Evolutionary conservation across 73 alveolate genomes (phyloP), one percentile per base, ranked within the genome.

Genomic region (Paramecium bursaria): DNA sequence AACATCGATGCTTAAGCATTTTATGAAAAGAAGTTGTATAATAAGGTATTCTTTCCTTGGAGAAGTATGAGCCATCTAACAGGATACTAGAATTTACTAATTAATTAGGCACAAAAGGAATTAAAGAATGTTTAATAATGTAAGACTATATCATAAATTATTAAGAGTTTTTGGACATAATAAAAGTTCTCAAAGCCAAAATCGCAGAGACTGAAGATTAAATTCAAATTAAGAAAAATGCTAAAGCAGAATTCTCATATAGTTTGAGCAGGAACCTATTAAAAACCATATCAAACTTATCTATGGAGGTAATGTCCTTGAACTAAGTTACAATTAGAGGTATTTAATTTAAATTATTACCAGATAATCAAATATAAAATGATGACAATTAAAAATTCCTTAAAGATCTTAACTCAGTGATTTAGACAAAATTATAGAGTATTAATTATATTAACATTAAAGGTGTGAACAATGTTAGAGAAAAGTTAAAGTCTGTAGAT

Each of bases 151-250:
- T 1, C 26, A 57, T 57, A 2, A 27, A 3, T n/a, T n/a, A n/a
- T 13, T 3, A 23, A 57, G 76, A 57, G 33, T 57, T 57, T 57
- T 30, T 57, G 27, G 76, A 57, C 15, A 57, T 57, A 23, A 42
- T 57, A 19, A 57, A 57, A 57, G 15, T 57, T 27, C 33, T 57
- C 7, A 57, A 57, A 30, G 47, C 76, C 0, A 57, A 57, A 57
- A 57, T 57, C 6, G 76, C 76, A n/a, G 76, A 57, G 33, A 57
- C 76, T 57, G 76, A 57, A n/a, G 76, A 57, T n/a, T 57, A 57
- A 57, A 57, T 57, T 57, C 33, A 57, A 57, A 57, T 57, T 11
- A 57, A 57, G 33, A 57, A 57, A 57, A 57, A 57, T 57, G 76
- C 76, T 27, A 57, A 57, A 30, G 76, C 76, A 13, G 76, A 57